A percentile compares a stretch with the other conserved stretches of the same genome.
Evolutionary conservation across 495 filamentous ascomycete species (phyloP).

Genomic region (Penicillium manginii): DNA sequence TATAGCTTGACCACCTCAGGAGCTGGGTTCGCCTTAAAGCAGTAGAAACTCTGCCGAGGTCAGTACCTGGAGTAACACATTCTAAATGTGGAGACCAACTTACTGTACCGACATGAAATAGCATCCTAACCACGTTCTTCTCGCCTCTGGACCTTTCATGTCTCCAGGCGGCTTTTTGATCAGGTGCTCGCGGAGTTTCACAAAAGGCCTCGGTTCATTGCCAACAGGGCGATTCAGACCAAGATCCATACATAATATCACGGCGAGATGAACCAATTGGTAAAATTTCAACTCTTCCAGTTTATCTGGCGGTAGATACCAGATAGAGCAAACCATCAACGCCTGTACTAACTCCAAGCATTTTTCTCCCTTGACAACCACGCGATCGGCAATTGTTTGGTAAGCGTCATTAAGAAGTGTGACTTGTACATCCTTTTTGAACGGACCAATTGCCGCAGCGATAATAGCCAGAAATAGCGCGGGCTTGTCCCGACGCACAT

Average conservation of each 20-base stretch:
- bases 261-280: constrained; percentile 81
- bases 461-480: constrained; percentile 82
- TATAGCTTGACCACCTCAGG: constrained; percentile 79
- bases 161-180: constrained; percentile 50
- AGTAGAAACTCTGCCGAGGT: constrained; percentile 69
- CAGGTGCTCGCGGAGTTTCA: constrained; percentile 35
- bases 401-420: constrained; percentile 71
- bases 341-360: constrained; percentile 85
- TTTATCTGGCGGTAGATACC: constrained; percentile 83
- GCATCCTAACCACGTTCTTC: constrained; percentile 79
- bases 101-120: constrained; percentile 73
- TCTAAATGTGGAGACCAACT: constrained; percentile 14
- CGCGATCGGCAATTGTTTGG: constrained; percentile 70
- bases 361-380: constrained; percentile 79
- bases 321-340: constrained; percentile 69
- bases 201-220: constrained; percentile 32
- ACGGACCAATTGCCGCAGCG: constrained; percentile 64
- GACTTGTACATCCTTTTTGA: constrained; percentile 61
- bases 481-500: constrained; percentile 73
- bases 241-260: constrained; percentile 85
- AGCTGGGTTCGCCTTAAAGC: constrained; percentile 80
- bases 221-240: constrained; percentile 64
- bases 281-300: constrained; percentile 92
- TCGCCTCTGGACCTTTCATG: constrained; percentile 68
- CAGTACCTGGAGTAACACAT: constrained; percentile 32